Base-by-base conservation (phyloP, 2,329 filamentous ascomycete genomes). In the Claviceps arundinis region DNA sequence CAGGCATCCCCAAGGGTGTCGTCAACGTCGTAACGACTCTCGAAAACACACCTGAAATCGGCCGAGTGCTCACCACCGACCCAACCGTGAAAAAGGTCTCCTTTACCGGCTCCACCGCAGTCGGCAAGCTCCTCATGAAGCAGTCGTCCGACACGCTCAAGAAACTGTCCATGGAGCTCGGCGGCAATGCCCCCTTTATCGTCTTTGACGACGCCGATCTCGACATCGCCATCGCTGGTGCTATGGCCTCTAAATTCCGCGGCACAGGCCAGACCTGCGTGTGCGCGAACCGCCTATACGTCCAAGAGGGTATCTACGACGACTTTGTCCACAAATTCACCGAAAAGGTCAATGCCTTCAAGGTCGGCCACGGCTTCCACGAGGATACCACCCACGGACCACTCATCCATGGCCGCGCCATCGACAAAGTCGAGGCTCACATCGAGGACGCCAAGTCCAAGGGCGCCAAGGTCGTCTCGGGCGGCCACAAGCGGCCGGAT, bases 231-330 rank as follows among this genome's bases (percentile, higher is more conserved):
- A 89, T 97, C 1, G 72, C 81, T 0, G 91, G 90, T 26, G 89
- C 89, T 47, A 79, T 97, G 51, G 73, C 83, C 24, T 90, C 81
- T 62, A 98, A 97, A 68, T 97, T 97, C 80, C 85, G 93, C 51
- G 89, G 85, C 40, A 94, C 88, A 0, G 93, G 93, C 38, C 93
- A 98, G 74, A 97, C 93, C 0, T 98, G 93, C 67, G 90, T 97
- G 22, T 90, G 86, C 62, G 87, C 87, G 26, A 94, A 94, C 72
- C 77, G 88, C 34, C 80, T 94, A 57, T 91, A 86, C 66, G 78
- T 94, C 8, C 88, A 94, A 66, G 73, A 75, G 38, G 84, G 81
- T 54, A 79, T 94, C 65, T 89, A 93, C 69, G 85, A 91, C 60
- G 72, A 76, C 40, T 94, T 94, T 59, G 78, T 80, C 4, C 61